These are phyloP conservation scores for barrel medic (Medicago truncatula) DNA, from an alignment of 306 rosid species.

Conservation along the genomic window MtrunA17r5.0-ANR NC_053048.1:32353001-32353500, in stretches of 20 bases:
- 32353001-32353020: slow-evolving; percentile 27
- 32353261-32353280: too few relatives aligned
- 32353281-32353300: too few relatives aligned
- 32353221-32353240: neutral
- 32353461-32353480: slow-evolving; percentile 19
- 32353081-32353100: slow-evolving; percentile 1
- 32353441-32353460: slow-evolving; percentile 9
- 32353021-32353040: slow-evolving; percentile 7
- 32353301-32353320: too few relatives aligned
- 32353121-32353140: slow-evolving; percentile 16
- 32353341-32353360: too few relatives aligned
- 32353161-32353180: slow-evolving; percentile 34
- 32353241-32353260: too few relatives aligned
- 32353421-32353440: slow-evolving; percentile 32
- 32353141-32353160: slow-evolving; percentile 30
- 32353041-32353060: slow-evolving; percentile 22
- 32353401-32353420: neutral
- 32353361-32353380: too few relatives aligned
- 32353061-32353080: slow-evolving; percentile 31
- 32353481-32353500: neutral
- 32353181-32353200: neutral
- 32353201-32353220: slow-evolving; percentile 9
- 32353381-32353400: too few relatives aligned
- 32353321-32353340: too few relatives aligned
- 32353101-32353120: neutral